Evolutionary conservation across 2,329 filamentous ascomycete genomes (phyloP).

Genomic region (Cercospora berteroae): DNA sequence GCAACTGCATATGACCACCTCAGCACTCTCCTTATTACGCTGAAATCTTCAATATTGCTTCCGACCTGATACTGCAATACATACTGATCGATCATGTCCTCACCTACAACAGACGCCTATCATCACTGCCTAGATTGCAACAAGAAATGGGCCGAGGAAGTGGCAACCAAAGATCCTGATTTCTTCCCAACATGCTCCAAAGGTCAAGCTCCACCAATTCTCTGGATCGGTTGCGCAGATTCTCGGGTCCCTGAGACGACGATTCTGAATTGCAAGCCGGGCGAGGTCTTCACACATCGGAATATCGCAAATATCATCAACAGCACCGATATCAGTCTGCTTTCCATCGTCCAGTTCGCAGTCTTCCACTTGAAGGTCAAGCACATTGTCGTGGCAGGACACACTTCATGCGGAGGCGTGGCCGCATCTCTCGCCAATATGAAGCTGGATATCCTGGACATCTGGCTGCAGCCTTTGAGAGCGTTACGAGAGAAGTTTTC

Average conservation of each 20-base stretch:
- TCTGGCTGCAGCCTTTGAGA: conserved; percentile 60
- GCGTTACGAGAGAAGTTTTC: conserved; percentile 55
- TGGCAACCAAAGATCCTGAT: conserved; percentile 63
- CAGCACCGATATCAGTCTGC: conserved; percentile 70
- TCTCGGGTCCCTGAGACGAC: conserved; percentile 81
- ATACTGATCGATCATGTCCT: neutral
- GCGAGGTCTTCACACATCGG: conserved; percentile 84
- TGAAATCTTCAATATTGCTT: neutral
- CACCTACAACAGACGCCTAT: conserved; percentile 25
- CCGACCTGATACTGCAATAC: neutral
- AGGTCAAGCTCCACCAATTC: conserved; percentile 65
- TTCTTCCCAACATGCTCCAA: conserved; percentile 67
- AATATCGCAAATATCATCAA: conserved; percentile 86
- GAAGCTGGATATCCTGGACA: conserved; percentile 59
- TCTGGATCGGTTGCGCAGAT: conserved; percentile 88
- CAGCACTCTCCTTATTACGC: neutral
- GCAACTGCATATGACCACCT: neutral
- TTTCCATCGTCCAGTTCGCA: conserved; percentile 75
- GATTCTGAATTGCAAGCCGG: conserved; percentile 72
- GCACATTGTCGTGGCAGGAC: conserved; percentile 61
- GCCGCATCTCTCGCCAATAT: conserved; percentile 55
- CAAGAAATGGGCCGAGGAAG: conserved; percentile 67
- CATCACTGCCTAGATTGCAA: conserved; percentile 63
- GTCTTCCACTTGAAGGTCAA: conserved; percentile 68
- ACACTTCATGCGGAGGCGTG: conserved; percentile 61